These are phyloP conservation scores for Podospora tetraspora DNA, from an alignment of 495 filamentous ascomycete genomes.

Conservation along the genomic window DNA sequence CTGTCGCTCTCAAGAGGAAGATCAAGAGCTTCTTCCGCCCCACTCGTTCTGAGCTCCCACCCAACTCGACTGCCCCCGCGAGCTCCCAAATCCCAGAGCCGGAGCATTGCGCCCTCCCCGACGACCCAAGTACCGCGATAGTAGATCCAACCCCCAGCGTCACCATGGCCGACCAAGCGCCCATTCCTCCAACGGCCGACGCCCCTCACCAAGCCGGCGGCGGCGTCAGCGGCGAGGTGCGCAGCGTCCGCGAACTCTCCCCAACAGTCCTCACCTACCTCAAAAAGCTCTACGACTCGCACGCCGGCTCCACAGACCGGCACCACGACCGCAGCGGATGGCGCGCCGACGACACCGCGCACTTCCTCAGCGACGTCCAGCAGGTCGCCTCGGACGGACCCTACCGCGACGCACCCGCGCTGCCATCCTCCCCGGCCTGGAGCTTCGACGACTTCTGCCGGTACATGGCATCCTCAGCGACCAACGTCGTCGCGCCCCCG, in stretches of 20 bases:
- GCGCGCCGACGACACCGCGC: conserved; percentile 32
- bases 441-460: conserved; percentile 49
- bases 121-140: not conserved
- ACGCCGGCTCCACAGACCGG: conserved; percentile 21
- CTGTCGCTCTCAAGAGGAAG: not conserved
- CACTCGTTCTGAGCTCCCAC: not conserved
- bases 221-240: conserved; percentile 26
- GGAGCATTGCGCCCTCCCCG: not conserved
- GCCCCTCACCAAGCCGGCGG: conserved; percentile 36
- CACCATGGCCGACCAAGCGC: conserved; percentile 14
- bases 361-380: conserved; percentile 37
- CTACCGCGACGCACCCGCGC: conserved; percentile 6
- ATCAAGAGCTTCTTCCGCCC: not conserved
- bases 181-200: conserved; percentile 10
- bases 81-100: not conserved
- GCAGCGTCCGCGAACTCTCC: conserved; percentile 29
- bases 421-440: conserved; percentile 14
- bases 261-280: conserved; percentile 31
- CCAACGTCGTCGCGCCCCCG: conserved; percentile 40
- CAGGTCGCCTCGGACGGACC: conserved; percentile 10
- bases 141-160: not conserved
- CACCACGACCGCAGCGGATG: conserved; percentile 25
- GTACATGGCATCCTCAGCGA: conserved; percentile 56
- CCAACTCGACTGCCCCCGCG: not conserved
- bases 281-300: conserved; percentile 33